Evolutionary conservation across 2,329 filamentous ascomycete genomes (phyloP).

Genomic region (Fusarium compactum): DNA sequence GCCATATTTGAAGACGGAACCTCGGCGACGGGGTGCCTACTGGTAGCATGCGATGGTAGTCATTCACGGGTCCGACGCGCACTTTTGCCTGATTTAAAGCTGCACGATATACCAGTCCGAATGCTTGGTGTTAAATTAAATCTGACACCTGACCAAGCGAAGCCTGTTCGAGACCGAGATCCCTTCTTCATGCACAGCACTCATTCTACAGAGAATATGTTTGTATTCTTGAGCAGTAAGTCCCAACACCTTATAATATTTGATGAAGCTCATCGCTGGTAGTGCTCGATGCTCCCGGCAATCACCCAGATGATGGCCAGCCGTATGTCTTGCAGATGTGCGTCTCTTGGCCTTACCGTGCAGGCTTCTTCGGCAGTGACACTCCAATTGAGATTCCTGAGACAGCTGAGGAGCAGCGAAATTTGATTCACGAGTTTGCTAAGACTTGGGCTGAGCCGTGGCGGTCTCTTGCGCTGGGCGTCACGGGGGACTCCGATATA

Average conservation of each 20-base stretch:
- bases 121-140: conserved; percentile 61
- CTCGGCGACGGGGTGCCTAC: conserved; percentile 55
- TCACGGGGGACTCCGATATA: conserved; percentile 57
- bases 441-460: conserved; percentile 64
- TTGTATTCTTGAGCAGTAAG: conserved; percentile 65
- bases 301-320: conserved; percentile 50
- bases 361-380: conserved; percentile 50
- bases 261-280: accelerated
- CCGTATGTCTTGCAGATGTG: conserved; percentile 63
- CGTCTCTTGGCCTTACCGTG: conserved; percentile 62
- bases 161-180: conserved; percentile 60
- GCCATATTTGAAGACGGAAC: conserved; percentile 62
- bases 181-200: conserved; percentile 67
- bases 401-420: conserved; percentile 53
- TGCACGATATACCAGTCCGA: conserved; percentile 60
- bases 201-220: conserved; percentile 63
- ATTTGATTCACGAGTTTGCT: conserved; percentile 59
- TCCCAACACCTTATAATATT: accelerated
- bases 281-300: conserved; percentile 64
- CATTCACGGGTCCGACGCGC: conserved; percentile 57
- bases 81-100: conserved; percentile 53
- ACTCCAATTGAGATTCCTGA: conserved; percentile 56
- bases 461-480: conserved; percentile 54
- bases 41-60: conserved; percentile 65
- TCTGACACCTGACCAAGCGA: conserved; percentile 56